A percentile compares a stretch with the other conserved stretches of the same genome.
phyloP scores from a whole-genome alignment of 192 early-diverging fungal species.

The Rhizophagus prolifer region DNA sequence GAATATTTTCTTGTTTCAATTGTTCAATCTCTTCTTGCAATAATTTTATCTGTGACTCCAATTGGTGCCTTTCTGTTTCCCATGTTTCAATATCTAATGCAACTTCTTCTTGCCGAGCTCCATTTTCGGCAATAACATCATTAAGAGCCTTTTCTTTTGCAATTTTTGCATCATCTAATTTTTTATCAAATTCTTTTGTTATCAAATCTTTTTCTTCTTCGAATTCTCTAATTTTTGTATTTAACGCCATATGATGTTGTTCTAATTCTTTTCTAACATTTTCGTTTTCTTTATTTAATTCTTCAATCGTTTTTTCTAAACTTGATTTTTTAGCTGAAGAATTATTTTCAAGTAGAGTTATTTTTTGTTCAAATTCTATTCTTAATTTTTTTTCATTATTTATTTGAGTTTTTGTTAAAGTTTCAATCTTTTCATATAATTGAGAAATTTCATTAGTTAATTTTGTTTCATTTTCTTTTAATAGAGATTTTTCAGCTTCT shows the following conservation, averaged over 20 bases:
- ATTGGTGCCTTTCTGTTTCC: not conserved
- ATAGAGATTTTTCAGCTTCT: not conserved
- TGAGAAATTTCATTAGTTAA: not conserved
- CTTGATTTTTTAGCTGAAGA: not conserved
- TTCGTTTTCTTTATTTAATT: not conserved
- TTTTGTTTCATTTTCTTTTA: not conserved
- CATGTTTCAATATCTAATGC: not conserved
- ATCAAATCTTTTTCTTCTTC: not conserved
- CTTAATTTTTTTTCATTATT: not conserved
- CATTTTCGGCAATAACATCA: not conserved
- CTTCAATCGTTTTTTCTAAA: not conserved
- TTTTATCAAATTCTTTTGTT: not conserved
- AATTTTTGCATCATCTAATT: conserved; percentile 1
- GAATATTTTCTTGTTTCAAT: conserved; percentile 4
- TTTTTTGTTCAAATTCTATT: not conserved
- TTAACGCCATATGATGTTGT: not conserved
- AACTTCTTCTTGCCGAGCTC: not conserved
- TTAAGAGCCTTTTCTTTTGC: not conserved
- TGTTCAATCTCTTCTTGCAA: conserved; percentile 2
- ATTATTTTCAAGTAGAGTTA: not conserved
- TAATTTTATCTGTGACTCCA: not conserved
- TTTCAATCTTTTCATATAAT: not conserved
- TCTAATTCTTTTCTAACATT: not conserved
- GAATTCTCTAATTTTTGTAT: not conserved
- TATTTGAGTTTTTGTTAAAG: not conserved